Conservation (phyloP, 441 rosid species). For the Melastoma candidum region DNA sequence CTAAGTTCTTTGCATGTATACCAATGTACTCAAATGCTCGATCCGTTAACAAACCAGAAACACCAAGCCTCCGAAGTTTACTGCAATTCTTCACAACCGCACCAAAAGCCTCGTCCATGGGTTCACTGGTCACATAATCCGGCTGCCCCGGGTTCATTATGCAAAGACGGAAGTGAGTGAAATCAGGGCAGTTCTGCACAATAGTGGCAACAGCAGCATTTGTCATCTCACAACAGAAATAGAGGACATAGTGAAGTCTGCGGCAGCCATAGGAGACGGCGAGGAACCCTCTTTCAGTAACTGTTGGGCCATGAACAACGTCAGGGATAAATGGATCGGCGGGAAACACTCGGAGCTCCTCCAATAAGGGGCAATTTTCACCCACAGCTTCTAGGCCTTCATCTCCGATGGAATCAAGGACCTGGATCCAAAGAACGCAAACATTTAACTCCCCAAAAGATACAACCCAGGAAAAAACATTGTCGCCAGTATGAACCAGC, state of each 20-base stretch:
- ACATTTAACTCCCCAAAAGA: too few relatives aligned
- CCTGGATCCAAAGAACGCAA: constrained; percentile 21
- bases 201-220: constrained; percentile 56
- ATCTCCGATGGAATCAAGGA: constrained; percentile 56
- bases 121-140: constrained; percentile 44
- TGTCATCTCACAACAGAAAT: constrained; percentile 63
- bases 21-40: constrained; percentile 51
- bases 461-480: too few relatives aligned
- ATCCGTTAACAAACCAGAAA: constrained; percentile 60
- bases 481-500: too few relatives aligned
- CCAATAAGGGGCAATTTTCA: constrained; percentile 42
- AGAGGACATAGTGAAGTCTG: constrained; percentile 53
- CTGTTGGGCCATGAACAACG: constrained; percentile 28
- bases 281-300: constrained; percentile 49
- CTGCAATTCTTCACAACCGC: constrained; percentile 60
- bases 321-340: constrained; percentile 53
- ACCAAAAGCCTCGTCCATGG: constrained; percentile 70
- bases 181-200: constrained; percentile 54
- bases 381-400: constrained; percentile 58
- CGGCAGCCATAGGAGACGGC: constrained; percentile 61
- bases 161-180: constrained; percentile 68
- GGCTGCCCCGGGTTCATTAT: constrained; percentile 60
- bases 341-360: constrained; percentile 71
- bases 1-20: constrained; percentile 51
- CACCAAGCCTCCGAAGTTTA: constrained; percentile 55